These are phyloP conservation scores for Amaranthus hypochondriacus DNA, from an alignment of 148 eudicot genomes.

Conservation along the genomic window DNA sequence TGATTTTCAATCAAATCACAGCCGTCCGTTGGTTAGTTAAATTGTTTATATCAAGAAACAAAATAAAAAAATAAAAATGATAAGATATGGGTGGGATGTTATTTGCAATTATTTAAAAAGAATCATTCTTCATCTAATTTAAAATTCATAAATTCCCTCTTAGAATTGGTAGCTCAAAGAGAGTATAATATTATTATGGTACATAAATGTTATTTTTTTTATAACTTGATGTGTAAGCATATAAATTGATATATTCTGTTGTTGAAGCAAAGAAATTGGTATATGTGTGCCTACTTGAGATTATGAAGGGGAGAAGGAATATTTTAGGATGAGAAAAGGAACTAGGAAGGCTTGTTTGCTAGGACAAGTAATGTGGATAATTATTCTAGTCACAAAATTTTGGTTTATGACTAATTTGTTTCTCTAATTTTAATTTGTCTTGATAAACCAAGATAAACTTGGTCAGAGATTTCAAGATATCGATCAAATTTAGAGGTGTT, in stretches of 20 bases:
- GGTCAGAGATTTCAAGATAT: no score
- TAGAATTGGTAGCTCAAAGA: slow-evolving; percentile 4
- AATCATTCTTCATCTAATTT: not conserved
- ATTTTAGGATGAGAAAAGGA: slow-evolving; percentile 10
- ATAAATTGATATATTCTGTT: slow-evolving; percentile 10
- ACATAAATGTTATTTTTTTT: no score
- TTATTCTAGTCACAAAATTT: not conserved
- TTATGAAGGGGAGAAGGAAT: slow-evolving; percentile 13
- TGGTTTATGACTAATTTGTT: not conserved
- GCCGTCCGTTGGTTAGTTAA: not conserved
- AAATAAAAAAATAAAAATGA: not conserved
- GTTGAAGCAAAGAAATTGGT: slow-evolving; percentile 24
- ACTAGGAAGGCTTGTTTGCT: slow-evolving; percentile 19
- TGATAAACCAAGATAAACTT: not conserved
- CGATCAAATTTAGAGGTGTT: no score
- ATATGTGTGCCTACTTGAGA: slow-evolving; percentile 8
- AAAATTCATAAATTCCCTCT: not conserved
- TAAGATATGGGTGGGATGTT: slow-evolving; percentile 26
- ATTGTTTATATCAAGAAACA: not conserved
- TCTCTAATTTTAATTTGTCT: not conserved
- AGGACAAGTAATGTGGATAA: slow-evolving; percentile 22
- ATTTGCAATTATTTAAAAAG: not conserved
- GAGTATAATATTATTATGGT: no score
- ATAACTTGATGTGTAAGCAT: slow-evolving; percentile 8
- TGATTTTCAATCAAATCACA: not conserved